Evolutionary conservation across 2,329 filamentous ascomycete genomes (phyloP).

Genomic region (Botrytis elliptica): DNA sequence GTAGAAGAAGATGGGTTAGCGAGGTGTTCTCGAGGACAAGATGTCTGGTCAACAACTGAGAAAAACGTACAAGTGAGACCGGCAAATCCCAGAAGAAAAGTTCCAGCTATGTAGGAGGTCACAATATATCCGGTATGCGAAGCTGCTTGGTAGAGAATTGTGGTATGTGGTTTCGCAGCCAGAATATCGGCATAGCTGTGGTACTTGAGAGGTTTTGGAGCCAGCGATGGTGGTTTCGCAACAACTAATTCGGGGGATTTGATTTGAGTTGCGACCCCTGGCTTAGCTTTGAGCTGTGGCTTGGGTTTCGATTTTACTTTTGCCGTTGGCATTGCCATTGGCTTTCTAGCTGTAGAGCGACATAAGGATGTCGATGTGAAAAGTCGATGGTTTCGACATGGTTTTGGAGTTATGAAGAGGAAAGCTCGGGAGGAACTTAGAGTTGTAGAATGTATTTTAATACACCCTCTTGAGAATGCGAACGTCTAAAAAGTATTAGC

Average conservation of each 20-base stretch:
- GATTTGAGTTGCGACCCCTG: not conserved
- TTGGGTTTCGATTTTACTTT: conserved; percentile 16
- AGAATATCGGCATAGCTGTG: conserved; percentile 54
- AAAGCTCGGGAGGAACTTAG: conserved; percentile 22
- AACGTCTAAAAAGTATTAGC: conserved; percentile 38
- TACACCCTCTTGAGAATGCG: conserved; percentile 40
- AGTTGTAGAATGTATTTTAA: conserved; percentile 30
- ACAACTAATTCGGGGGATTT: not conserved
- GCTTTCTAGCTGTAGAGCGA: conserved; percentile 26
- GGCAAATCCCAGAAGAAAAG: conserved; percentile 53
- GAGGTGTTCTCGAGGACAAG: not conserved
- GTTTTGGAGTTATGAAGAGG: conserved; percentile 23
- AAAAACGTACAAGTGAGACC: conserved; percentile 45
- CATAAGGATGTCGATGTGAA: conserved; percentile 31
- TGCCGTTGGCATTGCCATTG: conserved; percentile 3
- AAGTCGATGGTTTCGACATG: conserved; percentile 25
- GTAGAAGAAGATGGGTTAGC: not conserved
- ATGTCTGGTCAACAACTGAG: not conserved
- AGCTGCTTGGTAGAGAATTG: conserved; percentile 63
- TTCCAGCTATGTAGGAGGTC: conserved; percentile 56
- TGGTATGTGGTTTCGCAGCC: conserved; percentile 53
- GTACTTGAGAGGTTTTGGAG: conserved; percentile 28
- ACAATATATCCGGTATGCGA: conserved; percentile 63
- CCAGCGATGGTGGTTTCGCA: not conserved
- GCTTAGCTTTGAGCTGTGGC: conserved; percentile 15